A percentile compares a stretch with the other conserved stretches of the same genome.
Conservation (phyloP, 1,139 yeast species). For the Debaryomyces psychrophilus region DNA sequence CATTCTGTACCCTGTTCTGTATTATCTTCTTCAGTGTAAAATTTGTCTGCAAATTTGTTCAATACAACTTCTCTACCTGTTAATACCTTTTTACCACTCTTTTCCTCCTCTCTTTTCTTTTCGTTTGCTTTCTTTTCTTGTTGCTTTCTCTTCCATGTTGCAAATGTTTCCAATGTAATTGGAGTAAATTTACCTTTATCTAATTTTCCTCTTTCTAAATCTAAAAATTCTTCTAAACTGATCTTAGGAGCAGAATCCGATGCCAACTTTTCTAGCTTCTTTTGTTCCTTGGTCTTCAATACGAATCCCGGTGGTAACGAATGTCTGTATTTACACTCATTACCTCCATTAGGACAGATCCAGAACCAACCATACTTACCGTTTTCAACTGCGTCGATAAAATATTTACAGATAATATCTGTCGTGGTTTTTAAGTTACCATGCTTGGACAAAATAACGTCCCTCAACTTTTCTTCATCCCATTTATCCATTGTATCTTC, state of each 20-base stretch:
- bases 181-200: conserved; percentile 83
- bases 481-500: conserved; percentile 92
- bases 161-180: conserved; percentile 81
- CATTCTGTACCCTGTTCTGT: conserved; percentile 61
- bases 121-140: conserved; percentile 62
- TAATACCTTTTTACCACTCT: conserved; percentile 48
- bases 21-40: conserved; percentile 50
- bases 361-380: conserved; percentile 99
- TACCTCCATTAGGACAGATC: conserved; percentile 95
- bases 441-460: conserved; percentile 86
- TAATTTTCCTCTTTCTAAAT: conserved; percentile 85
- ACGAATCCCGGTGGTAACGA: conserved; percentile 98
- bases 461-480: conserved; percentile 94
- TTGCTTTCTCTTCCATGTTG: conserved; percentile 80
- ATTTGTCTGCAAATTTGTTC: conserved; percentile 71
- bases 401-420: conserved; percentile 89
- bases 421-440: conserved; percentile 95
- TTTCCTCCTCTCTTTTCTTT: conserved; percentile 54
- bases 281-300: conserved; percentile 94
- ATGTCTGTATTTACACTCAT: conserved; percentile 91
- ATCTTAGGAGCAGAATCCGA: conserved; percentile 86
- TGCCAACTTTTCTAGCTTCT: conserved; percentile 84
- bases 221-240: conserved; percentile 93
- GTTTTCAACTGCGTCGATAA: conserved; percentile 96
- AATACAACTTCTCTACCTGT: conserved; percentile 84